Base-by-base conservation (phyloP, 208 protist species). In the Wallacemonas sp. region DNA sequence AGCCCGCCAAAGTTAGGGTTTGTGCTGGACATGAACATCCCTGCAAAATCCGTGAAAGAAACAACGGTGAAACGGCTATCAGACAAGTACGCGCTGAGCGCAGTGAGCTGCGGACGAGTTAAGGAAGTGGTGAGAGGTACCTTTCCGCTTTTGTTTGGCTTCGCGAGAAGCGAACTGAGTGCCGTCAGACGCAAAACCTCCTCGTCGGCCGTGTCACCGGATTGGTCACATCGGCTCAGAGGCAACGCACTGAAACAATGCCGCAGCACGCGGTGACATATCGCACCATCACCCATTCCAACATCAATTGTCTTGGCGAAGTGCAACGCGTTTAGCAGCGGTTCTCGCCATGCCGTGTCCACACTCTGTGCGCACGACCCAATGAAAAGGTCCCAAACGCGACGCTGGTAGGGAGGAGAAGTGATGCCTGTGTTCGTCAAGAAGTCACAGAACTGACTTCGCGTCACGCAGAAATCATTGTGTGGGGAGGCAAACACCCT, bases 161-260 rank as follows among this genome's bases (percentile, higher is more conserved):
- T n/a, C n/a, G n/a, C 50, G 13, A 57, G 13, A 24, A 19, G 30
- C 50, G 8, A 38, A 4, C 15, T 8, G 30, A 39, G 4, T 15
- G 33, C 29, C 26, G 26, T 10, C 29, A 57, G 30, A 21, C 33
- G 10, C 6, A 57, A 19, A 9, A 57, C 32, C 8, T 37, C n/a
- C 30, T 57, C 50, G n/a, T 4, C 13, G 6, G 9, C 30, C 15
- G 50, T 5, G 30, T 4, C 30, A 4, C 15, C 29, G 6, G 29
- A 19, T n/a, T 41, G 26, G 30, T 39, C 50, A 4, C 30, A 33
- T 4, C 10, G 32, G 12, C 17, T 41, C 13, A 71, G 59, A 38
- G 79, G 71, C 33, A 82, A 39, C 10, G 52, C 57, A 21, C 21
- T 41, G 54, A 78, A 87, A 54, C 81, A 87, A 53, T 87, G 81